Percentiles rank a stretch among this genome's conserved stretches.
Evolutionary conservation across 305 asterid genomes (phyloP).

Genomic region (Fraxinus baroniana): DNA sequence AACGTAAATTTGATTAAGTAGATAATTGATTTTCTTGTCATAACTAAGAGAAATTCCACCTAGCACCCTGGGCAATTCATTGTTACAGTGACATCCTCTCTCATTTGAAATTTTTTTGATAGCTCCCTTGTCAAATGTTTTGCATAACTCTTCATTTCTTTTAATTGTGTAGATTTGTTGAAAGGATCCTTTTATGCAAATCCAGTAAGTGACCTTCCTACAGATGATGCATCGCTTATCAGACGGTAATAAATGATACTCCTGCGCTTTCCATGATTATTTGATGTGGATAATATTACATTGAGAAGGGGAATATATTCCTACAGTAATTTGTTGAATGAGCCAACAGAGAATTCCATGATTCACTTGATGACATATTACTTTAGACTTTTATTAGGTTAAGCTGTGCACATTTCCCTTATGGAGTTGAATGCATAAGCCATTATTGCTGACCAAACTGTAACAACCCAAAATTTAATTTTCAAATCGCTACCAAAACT

Average conservation of each 20-base stretch:
- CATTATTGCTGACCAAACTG: not conserved
- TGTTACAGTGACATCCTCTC: not conserved
- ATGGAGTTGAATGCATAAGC: constrained; percentile 7
- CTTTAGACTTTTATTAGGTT: not conserved
- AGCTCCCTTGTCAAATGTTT: not conserved
- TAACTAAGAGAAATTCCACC: not conserved
- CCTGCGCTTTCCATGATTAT: constrained; percentile 1
- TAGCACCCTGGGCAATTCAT: not conserved
- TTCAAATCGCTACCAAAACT: too few species aligned
- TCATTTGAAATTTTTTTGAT: not conserved
- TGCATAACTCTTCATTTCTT: not conserved
- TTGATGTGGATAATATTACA: too few species aligned
- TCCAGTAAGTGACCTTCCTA: constrained; percentile 73
- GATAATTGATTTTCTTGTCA: not conserved
- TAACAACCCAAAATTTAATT: too few species aligned
- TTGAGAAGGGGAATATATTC: not conserved
- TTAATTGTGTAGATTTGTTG: constrained; percentile 54
- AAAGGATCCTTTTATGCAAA: constrained; percentile 94
- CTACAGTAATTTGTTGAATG: too few species aligned
- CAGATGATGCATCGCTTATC: constrained; percentile 56
- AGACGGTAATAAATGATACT: constrained; percentile 45
- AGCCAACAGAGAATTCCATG: not conserved
- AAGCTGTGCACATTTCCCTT: constrained; percentile 11
- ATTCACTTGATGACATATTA: not conserved
- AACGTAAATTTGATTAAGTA: not conserved